These are phyloP conservation scores for Trypanosoma theileri DNA, from an alignment of 208 protist genomes.

Conservation along the genomic window DNA sequence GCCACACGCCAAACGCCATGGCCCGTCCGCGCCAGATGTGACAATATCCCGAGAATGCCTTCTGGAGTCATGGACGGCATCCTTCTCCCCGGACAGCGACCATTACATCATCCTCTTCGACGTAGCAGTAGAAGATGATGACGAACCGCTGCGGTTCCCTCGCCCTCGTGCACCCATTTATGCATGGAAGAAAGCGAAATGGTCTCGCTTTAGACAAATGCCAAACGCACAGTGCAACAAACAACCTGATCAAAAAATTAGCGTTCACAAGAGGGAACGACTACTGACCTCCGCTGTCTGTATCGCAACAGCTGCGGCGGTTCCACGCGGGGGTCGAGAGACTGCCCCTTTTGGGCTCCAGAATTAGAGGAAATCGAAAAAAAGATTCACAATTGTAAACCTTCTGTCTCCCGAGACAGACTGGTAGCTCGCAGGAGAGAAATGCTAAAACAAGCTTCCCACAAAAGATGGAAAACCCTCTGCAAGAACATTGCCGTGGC, in stretches of 20 bases:
- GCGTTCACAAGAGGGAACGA: not conserved
- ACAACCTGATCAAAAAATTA: not conserved
- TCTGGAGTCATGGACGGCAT: not conserved
- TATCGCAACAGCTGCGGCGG: not conserved
- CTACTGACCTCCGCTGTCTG: not conserved
- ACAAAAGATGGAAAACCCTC: not conserved
- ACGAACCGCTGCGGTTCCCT: not conserved
- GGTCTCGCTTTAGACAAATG: not conserved
- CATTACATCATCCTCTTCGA: conserved; percentile 17
- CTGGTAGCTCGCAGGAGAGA: conserved; percentile 6
- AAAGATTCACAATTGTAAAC: not conserved
- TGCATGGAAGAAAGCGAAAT: conserved; percentile 22
- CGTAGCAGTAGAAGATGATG: not conserved
- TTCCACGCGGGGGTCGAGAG: conserved; percentile 2
- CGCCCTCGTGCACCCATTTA: not conserved
- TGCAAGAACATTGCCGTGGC: not conserved
- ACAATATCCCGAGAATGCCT: not conserved
- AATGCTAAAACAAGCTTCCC: conserved; percentile 8
- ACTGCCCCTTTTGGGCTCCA: conserved; percentile 18
- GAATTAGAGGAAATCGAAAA: conserved; percentile 18
- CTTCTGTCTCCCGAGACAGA: not conserved
- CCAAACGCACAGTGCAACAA: not conserved
- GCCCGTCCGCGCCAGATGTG: not conserved
- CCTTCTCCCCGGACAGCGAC: conserved; percentile 5
- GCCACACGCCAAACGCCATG: not conserved